Evolutionary conservation across 805 yeast species (phyloP).

Genomic region (Vanderwaltozyma polyspora): DNA sequence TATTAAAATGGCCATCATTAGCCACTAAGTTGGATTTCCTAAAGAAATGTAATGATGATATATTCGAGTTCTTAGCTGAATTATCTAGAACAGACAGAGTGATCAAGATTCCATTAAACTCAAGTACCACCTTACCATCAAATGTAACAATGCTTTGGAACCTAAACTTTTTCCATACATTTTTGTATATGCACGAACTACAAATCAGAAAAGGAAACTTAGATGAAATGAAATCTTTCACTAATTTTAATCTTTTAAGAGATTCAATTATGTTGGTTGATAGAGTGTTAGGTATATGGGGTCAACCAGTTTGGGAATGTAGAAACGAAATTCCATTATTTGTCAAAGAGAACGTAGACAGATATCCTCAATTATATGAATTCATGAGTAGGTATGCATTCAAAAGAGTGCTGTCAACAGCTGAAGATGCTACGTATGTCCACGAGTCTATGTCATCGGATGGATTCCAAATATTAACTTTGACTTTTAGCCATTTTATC

Average conservation of each 20-base stretch:
- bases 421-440: slow-evolving; percentile 29
- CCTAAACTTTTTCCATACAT: slow-evolving; percentile 35
- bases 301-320: slow-evolving; percentile 45
- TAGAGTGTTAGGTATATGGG: slow-evolving; percentile 34
- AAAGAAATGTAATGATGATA: slow-evolving; percentile 28
- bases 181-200: slow-evolving; percentile 38
- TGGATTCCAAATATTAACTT: slow-evolving; percentile 55
- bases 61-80: slow-evolving; percentile 32
- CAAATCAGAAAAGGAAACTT: slow-evolving; percentile 20
- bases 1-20: slow-evolving; percentile 55
- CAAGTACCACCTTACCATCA: background rate
- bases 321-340: slow-evolving; percentile 45
- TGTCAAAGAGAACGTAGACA: slow-evolving; percentile 38
- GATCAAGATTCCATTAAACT: slow-evolving; percentile 13
- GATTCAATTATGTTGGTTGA: slow-evolving; percentile 32
- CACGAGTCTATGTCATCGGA: slow-evolving; percentile 56
- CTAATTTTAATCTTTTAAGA: slow-evolving; percentile 13
- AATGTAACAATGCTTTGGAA: slow-evolving; percentile 7
- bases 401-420: slow-evolving; percentile 35
- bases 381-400: slow-evolving; percentile 59
- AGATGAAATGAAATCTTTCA: slow-evolving; percentile 5
- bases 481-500: slow-evolving; percentile 33
- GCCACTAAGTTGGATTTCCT: slow-evolving; percentile 33
- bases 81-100: slow-evolving; percentile 21
- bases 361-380: slow-evolving; percentile 45